Evolutionary conservation across 352 stramenopile genomes (phyloP).

Genomic region (Phytophthora capsici): DNA sequence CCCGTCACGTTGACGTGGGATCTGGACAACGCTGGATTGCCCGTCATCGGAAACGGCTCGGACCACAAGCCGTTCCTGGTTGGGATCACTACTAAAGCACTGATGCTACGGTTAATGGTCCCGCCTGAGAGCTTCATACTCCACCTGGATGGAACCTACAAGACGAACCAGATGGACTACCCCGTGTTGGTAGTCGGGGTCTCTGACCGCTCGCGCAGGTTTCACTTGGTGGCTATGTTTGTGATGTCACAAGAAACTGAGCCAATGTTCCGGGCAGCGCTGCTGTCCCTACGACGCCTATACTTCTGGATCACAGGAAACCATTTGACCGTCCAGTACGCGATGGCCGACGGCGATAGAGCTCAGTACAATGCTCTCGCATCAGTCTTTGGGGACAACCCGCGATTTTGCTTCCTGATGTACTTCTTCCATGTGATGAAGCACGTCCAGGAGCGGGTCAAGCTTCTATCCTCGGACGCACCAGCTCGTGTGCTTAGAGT

Average conservation of each 20-base stretch:
- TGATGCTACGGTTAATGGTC: not conserved
- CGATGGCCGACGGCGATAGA: slow-evolving; percentile 23
- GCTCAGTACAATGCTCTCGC: not conserved
- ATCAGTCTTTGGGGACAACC: not conserved
- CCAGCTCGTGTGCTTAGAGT: too few relatives aligned
- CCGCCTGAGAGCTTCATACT: not conserved
- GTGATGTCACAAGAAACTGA: slow-evolving; percentile 7
- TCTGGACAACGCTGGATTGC: not conserved
- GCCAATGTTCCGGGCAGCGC: not conserved
- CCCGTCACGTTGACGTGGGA: slow-evolving; percentile 1
- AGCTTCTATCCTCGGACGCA: too few relatives aligned
- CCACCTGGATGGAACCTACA: slow-evolving; percentile 6
- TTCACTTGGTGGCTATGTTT: slow-evolving; percentile 2
- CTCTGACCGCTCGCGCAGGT: not conserved
- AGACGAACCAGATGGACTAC: slow-evolving; percentile 15
- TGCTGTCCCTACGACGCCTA: not conserved
- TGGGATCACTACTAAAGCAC: not conserved
- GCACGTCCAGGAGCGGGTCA: not conserved
- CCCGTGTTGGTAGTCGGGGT: not conserved
- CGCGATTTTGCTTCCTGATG: slow-evolving; percentile 15
- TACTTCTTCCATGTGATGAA: slow-evolving; percentile 9
- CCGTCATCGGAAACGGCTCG: not conserved
- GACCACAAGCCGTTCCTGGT: slow-evolving; percentile 1
- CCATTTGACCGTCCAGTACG: not conserved
- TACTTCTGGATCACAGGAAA: not conserved